Evolutionary conservation across 1,139 yeast genomes (phyloP).

Genomic region (Pichia sp.): DNA sequence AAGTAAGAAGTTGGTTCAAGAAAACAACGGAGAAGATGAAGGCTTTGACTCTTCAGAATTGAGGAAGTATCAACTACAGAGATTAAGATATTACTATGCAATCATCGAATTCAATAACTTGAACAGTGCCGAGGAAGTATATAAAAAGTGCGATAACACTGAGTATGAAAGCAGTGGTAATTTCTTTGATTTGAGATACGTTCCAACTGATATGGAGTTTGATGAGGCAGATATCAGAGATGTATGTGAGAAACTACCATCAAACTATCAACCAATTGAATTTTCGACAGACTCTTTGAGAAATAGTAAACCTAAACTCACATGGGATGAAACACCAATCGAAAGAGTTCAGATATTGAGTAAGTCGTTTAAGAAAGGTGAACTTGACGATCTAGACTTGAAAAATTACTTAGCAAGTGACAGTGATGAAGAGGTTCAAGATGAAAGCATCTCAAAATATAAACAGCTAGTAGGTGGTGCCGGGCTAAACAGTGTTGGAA

Average conservation of each 20-base stretch:
- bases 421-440: conserved; percentile 49
- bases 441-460: conserved; percentile 56
- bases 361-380: conserved; percentile 82
- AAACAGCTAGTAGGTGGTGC: conserved; percentile 44
- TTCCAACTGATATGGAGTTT: conserved; percentile 88
- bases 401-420: conserved; percentile 93
- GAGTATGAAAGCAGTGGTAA: conserved; percentile 97
- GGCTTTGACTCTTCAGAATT: conserved; percentile 69
- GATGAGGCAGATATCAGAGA: conserved; percentile 69
- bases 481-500: conserved; percentile 23
- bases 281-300: conserved; percentile 93
- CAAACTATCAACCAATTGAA: conserved; percentile 73
- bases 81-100: conserved; percentile 87
- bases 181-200: conserved; percentile 83
- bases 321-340: conserved; percentile 98
- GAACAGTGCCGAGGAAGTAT: conserved; percentile 68
- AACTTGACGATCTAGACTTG: conserved; percentile 93
- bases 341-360: conserved; percentile 79
- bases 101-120: conserved; percentile 81
- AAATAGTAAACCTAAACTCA: conserved; percentile 86
- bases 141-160: conserved; percentile 86
- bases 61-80: conserved; percentile 62
- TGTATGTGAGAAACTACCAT: conserved; percentile 64
- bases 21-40: conserved; percentile 60
- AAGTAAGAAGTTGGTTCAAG: conserved; percentile 57